Conservation (phyloP, 345 rosid species). For the Anastatica hierochuntica region DNA sequence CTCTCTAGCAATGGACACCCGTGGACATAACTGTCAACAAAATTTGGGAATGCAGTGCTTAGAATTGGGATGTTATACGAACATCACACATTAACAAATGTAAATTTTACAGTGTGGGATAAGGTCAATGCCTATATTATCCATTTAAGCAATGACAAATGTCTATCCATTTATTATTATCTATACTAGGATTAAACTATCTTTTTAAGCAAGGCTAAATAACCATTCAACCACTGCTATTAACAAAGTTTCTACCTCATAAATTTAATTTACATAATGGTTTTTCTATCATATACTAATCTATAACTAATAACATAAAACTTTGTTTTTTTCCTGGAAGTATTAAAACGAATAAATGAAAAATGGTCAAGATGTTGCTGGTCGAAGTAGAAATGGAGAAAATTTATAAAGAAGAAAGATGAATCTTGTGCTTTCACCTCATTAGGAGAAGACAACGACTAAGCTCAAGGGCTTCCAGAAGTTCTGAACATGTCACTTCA, state of each 20-base stretch:
- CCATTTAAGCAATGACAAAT: slow-evolving; percentile 6
- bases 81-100: slow-evolving; percentile 4
- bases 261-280: background rate
- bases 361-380: background rate
- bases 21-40: slow-evolving; percentile 74
- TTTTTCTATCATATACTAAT: background rate
- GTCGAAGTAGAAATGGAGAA: slow-evolving; percentile 1
- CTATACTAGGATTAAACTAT: background rate
- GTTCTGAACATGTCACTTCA: slow-evolving; percentile 88
- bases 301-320: background rate
- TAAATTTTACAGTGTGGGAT: background rate
- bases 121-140: slow-evolving; percentile 1
- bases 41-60: slow-evolving; percentile 4
- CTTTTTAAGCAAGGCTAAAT: background rate
- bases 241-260: background rate
- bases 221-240: background rate
- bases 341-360: background rate
- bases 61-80: background rate
- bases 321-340: background rate
- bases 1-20: slow-evolving; percentile 89
- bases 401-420: background rate
- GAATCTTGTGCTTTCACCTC: slow-evolving; percentile 47
- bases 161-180: background rate
- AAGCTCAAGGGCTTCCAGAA: slow-evolving; percentile 96
- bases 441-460: slow-evolving; percentile 89